These are phyloP conservation scores for Wickerhamomyces silvicola DNA, from an alignment of 805 yeast species.

Conservation along the genomic window DNA sequence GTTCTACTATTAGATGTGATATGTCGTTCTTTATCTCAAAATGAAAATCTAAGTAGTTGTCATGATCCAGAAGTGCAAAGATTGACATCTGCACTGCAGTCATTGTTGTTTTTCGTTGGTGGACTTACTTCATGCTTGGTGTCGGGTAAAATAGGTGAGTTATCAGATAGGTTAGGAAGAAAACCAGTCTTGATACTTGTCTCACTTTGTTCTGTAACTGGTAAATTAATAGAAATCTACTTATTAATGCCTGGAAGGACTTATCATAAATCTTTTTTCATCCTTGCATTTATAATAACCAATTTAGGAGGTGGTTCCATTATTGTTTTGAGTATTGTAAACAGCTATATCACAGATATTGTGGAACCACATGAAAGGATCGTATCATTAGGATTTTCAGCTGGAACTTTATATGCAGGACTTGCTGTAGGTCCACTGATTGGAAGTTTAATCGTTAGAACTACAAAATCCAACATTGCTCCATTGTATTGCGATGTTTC, in stretches of 20 bases:
- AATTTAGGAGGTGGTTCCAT: slow-evolving; percentile 59
- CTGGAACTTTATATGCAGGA: slow-evolving; percentile 56
- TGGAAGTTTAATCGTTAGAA: slow-evolving; percentile 36
- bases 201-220: slow-evolving; percentile 19
- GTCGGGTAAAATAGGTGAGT: slow-evolving; percentile 56
- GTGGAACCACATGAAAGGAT: slow-evolving; percentile 56
- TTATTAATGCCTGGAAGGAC: slow-evolving; percentile 28
- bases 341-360: slow-evolving; percentile 71
- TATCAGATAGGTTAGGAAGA: slow-evolving; percentile 62
- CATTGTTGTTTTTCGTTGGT: slow-evolving; percentile 32
- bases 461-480: slow-evolving; percentile 20
- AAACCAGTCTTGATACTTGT: slow-evolving; percentile 37
- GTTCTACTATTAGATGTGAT: slow-evolving; percentile 25
- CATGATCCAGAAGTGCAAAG: slow-evolving; percentile 35
- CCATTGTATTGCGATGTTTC: slow-evolving; percentile 27
- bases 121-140: slow-evolving; percentile 44
- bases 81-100: slow-evolving; percentile 41
- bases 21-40: slow-evolving; percentile 27
- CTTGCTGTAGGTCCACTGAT: slow-evolving; percentile 59
- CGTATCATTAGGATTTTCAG: slow-evolving; percentile 48
- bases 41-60: slow-evolving; percentile 25
- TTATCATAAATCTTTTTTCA: slow-evolving; percentile 33
- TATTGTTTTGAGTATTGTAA: slow-evolving; percentile 49
- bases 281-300: slow-evolving; percentile 38
- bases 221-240: slow-evolving; percentile 15